Conservation (phyloP, 306 rosid genomes). For the Begonia masoniana region DNA sequence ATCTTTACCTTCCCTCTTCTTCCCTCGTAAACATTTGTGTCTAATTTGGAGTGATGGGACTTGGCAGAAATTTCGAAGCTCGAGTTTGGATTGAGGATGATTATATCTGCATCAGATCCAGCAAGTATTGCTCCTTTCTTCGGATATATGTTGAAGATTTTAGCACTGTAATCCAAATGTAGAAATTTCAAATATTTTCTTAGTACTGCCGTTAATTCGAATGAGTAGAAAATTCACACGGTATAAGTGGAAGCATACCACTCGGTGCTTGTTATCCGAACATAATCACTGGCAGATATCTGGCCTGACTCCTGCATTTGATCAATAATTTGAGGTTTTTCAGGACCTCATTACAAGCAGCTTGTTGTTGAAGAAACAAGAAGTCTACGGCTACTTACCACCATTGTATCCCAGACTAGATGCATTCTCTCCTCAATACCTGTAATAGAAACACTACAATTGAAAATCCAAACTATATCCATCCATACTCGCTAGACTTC, state of each 20-base stretch:
- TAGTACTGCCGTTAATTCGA: conserved; percentile 9
- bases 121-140: conserved; percentile 61
- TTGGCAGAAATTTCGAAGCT: conserved; percentile 63
- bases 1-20: conserved; percentile 68
- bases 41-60: conserved; percentile 72
- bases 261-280: conserved; percentile 74
- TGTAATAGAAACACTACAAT: conserved; percentile 13
- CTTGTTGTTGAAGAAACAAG: conserved; percentile 3
- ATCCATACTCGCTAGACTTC: not conserved
- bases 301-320: conserved; percentile 78
- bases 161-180: conserved; percentile 45
- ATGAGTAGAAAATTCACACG: not conserved
- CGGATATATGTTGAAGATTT: conserved; percentile 87
- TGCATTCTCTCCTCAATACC: conserved; percentile 98
- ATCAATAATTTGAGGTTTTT: not conserved
- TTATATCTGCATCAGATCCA: conserved; percentile 96
- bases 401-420: conserved; percentile 83
- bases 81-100: conserved; percentile 80
- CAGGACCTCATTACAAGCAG: not conserved
- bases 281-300: conserved; percentile 72
- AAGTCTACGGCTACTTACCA: conserved; percentile 45
- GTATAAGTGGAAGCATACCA: conserved; percentile 34
- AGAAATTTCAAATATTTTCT: conserved; percentile 5
- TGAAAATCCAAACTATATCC: conserved; percentile 6
- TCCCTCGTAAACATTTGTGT: conserved; percentile 86